phyloP scores from a whole-genome alignment of 2,329 filamentous ascomycete genomes.

The Xylariaceae sp. region DNA sequence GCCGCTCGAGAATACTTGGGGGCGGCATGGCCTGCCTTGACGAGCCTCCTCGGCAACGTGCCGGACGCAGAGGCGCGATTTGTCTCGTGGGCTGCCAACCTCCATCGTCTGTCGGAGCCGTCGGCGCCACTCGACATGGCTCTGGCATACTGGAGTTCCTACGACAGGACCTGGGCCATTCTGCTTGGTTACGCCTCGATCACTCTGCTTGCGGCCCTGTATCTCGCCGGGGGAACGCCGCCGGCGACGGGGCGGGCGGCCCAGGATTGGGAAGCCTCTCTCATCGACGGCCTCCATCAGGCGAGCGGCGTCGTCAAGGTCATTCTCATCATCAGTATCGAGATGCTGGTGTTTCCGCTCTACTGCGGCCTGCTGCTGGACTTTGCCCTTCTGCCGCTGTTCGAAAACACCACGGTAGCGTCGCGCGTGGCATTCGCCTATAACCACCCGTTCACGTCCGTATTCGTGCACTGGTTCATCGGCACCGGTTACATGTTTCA shows the following conservation, averaged over 20 bases:
- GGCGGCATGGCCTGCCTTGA: conserved; percentile 16
- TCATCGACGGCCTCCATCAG: conserved; percentile 82
- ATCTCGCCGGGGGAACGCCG: conserved; percentile 67
- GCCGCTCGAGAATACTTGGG: conserved; percentile 20
- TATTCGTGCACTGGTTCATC: conserved; percentile 98
- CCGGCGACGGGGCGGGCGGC: conserved; percentile 54
- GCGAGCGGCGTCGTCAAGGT: conserved; percentile 97
- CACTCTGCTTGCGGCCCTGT: conserved; percentile 68
- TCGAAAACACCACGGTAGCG: conserved; percentile 70
- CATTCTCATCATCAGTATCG: conserved; percentile 95
- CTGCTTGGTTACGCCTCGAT: conserved; percentile 75
- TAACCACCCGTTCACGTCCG: conserved; percentile 76
- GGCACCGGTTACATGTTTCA: conserved; percentile 99
- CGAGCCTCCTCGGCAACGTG: conserved; percentile 28
- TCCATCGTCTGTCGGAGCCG: conserved; percentile 38
- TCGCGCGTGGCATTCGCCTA: conserved; percentile 74
- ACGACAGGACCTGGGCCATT: conserved; percentile 66
- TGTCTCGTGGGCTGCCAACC: conserved; percentile 53
- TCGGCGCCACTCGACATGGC: conserved; percentile 44
- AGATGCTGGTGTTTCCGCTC: conserved; percentile 95
- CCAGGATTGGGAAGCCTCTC: conserved; percentile 64
- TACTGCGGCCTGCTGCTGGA: conserved; percentile 94
- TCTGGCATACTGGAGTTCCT: conserved; percentile 61
- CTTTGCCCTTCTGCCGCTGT: conserved; percentile 80
- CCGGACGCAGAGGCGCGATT: conserved; percentile 40